Base-by-base conservation (phyloP, 2,329 filamentous ascomycete species). In the Aspergillus bombycis region DNA sequence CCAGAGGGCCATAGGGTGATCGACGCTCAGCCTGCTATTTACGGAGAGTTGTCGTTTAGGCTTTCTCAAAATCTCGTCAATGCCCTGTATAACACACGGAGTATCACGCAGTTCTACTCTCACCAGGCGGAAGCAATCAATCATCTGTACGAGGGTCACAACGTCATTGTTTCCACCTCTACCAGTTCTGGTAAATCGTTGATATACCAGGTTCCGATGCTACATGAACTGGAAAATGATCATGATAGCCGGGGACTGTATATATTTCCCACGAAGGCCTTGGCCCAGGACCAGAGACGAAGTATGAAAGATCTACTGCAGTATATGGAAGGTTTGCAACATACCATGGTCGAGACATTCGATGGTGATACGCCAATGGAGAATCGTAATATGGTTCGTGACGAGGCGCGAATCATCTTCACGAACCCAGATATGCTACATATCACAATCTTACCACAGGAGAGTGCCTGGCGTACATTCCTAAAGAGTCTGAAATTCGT, bases 381-480 rank as follows among this genome's bases (percentile, higher is more conserved):
- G 6, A 89, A 91, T 65, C 87, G 95, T 26, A 92, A 92, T 67
- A 74, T 83, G 32, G 94, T 99, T 66, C 88, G 94, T 7, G 94
- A 98, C 45, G 89, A 96, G 77, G 95, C 91, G 0, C 86, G 93
- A 28, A 93, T 98, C 66, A 94, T 99, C 57, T 97, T 99, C 73
- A 99, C 95, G 0, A 99, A 99, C 71, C 95, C 95, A 0, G 95
- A 99, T 72, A 99, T 98, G 94, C 84, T 99, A 41, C 95, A 99
- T 70, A 88, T 97, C 38, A 96, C 93, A 0, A 96, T 99, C 30
- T 79, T 99, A 4, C 94, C 95, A 0, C 92, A 97, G 72, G 95
- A 99, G 79, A 90, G 93, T 66, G 86, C 86, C 34, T 99, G 95
- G 95, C 86, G 94, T 54, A 87, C 86, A 0, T 98, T 97, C 69